Percentiles rank a stretch among this genome's conserved stretches.
These are phyloP conservation scores for Cladophialophora yegresii DNA, from an alignment of 2,329 filamentous ascomycete genomes.

Conservation along the genomic window DNA sequence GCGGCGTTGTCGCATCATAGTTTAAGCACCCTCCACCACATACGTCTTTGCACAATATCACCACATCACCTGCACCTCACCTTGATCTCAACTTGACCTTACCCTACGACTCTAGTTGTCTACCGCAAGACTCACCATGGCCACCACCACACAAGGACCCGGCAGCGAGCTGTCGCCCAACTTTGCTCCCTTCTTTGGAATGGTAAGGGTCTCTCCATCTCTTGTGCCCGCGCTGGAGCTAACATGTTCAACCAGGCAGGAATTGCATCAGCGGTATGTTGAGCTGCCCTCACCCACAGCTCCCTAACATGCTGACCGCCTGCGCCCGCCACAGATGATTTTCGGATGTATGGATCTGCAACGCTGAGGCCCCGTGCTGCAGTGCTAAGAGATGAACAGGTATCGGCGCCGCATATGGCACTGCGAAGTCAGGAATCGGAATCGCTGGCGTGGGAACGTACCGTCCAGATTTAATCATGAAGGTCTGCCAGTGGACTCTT, in stretches of 20 bases:
- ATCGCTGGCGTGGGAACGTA: slow-evolving; percentile 68
- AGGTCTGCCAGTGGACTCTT: slow-evolving; percentile 46
- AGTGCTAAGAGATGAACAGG: slow-evolving; percentile 48
- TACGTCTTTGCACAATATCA: not conserved
- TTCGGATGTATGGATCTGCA: slow-evolving; percentile 49
- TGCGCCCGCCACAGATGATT: slow-evolving; percentile 48
- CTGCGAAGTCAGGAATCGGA: slow-evolving; percentile 68
- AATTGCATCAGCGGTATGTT: slow-evolving; percentile 51
- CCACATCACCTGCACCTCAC: not conserved
- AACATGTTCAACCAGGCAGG: slow-evolving; percentile 44
- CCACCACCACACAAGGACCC: slow-evolving; percentile 41
- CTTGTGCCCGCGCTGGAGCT: not conserved
- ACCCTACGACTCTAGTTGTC: not conserved
- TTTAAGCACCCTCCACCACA: not conserved
- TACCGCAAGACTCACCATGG: slow-evolving; percentile 22
- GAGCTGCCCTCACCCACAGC: not conserved
- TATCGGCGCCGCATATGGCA: slow-evolving; percentile 67
- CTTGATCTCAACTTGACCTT: not conserved
- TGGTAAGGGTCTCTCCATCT: slow-evolving; percentile 50
- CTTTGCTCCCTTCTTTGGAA: slow-evolving; percentile 69
- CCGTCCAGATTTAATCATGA: slow-evolving; percentile 69
- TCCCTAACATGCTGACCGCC: slow-evolving; percentile 11
- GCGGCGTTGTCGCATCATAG: not conserved
- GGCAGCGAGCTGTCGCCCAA: slow-evolving; percentile 59
- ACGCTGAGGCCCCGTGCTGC: not conserved